Percentiles rank a stretch among this genome's conserved stretches.
Conservation (phyloP, 2,329 filamentous ascomycete genomes). For the Cordyceps cicadae region DNA sequence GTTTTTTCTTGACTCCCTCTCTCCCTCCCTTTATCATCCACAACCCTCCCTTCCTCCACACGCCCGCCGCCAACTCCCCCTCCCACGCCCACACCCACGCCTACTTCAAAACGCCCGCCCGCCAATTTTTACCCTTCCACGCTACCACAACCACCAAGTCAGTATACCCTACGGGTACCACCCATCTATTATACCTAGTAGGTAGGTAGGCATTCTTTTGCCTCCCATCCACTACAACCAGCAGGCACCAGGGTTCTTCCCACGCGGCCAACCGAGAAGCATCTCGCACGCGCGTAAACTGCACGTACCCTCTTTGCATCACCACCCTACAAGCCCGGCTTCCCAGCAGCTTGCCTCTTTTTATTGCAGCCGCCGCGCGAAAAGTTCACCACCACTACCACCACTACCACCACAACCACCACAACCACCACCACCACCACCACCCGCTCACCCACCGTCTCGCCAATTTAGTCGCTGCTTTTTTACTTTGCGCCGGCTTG, state of each 20-base stretch:
- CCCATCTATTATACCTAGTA: too few species aligned
- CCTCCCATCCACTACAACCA: background rate
- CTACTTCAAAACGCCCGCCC: background rate
- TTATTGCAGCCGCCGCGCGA: background rate
- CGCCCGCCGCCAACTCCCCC: constrained; percentile 7
- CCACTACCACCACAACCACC: background rate
- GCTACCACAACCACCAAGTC: background rate
- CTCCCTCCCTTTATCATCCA: constrained; percentile 15
- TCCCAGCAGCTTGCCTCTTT: background rate
- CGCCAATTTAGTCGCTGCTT: background rate
- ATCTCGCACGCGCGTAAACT: constrained; percentile 12
- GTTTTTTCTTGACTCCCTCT: constrained; percentile 10
- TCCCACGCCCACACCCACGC: constrained; percentile 5
- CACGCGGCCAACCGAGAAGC: constrained; percentile 8
- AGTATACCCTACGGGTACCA: too few species aligned
- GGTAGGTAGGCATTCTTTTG: too few species aligned
- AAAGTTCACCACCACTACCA: background rate
- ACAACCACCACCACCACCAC: background rate
- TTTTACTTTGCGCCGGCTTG: background rate
- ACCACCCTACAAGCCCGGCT: constrained; percentile 5
- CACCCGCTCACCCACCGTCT: background rate
- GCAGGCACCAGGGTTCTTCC: background rate
- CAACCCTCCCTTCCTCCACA: constrained; percentile 15
- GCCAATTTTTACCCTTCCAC: background rate
- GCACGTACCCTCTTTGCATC: constrained; percentile 6